A percentile compares a stretch with the other conserved stretches of the same genome.
Evolutionary conservation across 75 land plant genomes (phyloP).

Genomic region (Cryptomeria japonica): DNA sequence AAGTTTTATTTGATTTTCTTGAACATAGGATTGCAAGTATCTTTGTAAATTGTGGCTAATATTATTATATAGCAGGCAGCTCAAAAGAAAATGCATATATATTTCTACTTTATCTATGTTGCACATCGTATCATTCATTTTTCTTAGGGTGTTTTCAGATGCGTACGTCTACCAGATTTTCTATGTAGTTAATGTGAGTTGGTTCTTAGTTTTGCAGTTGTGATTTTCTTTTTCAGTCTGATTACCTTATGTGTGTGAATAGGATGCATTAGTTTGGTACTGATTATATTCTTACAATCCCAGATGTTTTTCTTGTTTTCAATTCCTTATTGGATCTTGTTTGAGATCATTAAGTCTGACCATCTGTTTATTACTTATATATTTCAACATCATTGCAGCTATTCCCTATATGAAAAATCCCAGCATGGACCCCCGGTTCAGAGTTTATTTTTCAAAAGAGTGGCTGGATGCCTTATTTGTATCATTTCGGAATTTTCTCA

Average conservation of each 20-base stretch:
- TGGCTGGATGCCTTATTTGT: conserved; percentile 81
- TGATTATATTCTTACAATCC: neutral
- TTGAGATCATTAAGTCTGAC: neutral
- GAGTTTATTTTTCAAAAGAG: conserved; percentile 80
- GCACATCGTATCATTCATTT: neutral
- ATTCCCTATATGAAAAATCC: conserved; percentile 88
- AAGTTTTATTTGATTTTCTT: neutral
- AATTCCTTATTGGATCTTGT: neutral
- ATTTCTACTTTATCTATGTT: neutral
- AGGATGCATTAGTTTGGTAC: neutral
- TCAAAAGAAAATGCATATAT: neutral
- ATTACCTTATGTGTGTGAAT: neutral
- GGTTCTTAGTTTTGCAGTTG: neutral
- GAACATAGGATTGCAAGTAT: neutral
- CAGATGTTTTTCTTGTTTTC: neutral
- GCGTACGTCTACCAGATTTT: neutral
- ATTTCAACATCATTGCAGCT: conserved; percentile 49
- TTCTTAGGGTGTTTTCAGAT: neutral
- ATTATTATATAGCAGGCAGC: neutral
- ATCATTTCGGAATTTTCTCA: conserved; percentile 83
- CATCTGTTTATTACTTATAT: neutral
- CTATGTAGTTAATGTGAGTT: neutral
- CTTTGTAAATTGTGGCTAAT: neutral
- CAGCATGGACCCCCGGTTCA: conserved; percentile 71
- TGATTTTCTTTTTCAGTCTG: neutral